Evolutionary conservation across 2,329 filamentous ascomycete genomes (phyloP).

Genomic region (Monilinia polystroma): DNA sequence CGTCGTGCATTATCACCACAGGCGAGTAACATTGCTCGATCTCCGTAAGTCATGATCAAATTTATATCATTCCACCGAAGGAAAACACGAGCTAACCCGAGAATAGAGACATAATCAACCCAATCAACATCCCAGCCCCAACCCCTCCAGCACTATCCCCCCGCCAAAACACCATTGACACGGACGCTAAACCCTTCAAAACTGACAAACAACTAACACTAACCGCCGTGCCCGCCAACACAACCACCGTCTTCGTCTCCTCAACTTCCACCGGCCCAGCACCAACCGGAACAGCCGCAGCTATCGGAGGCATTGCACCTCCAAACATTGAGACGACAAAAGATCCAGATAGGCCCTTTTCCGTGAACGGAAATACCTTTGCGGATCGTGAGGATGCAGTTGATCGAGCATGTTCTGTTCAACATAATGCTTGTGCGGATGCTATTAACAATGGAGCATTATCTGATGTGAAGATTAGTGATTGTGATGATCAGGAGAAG

Average conservation of each 20-base stretch:
- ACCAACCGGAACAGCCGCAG: conserved; percentile 4
- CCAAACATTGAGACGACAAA: conserved; percentile 11
- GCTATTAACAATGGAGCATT: conserved; percentile 6
- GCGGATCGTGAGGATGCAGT: conserved; percentile 8
- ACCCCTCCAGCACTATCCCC: conserved; percentile 5
- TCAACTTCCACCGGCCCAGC: background rate
- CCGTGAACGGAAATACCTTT: conserved; percentile 8
- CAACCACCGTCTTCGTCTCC: background rate
- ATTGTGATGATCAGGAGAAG: conserved; percentile 10
- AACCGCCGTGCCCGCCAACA: conserved; percentile 14
- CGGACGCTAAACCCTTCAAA: no score
- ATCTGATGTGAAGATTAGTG: conserved; percentile 2
- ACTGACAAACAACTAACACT: background rate
- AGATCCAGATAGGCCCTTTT: conserved; percentile 15
- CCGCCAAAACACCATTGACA: background rate
- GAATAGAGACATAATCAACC: background rate
- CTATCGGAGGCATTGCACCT: conserved; percentile 3
- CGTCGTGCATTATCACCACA: no score
- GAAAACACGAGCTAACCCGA: background rate
- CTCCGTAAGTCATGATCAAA: no score
- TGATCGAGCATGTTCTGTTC: conserved; percentile 11
- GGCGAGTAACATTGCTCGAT: no score
- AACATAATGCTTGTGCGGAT: conserved; percentile 19
- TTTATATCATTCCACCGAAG: no score
- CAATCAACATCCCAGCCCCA: background rate